Evolutionary conservation across 257 asterid species (phyloP).

Genomic region (Capsicum pubescens): DNA sequence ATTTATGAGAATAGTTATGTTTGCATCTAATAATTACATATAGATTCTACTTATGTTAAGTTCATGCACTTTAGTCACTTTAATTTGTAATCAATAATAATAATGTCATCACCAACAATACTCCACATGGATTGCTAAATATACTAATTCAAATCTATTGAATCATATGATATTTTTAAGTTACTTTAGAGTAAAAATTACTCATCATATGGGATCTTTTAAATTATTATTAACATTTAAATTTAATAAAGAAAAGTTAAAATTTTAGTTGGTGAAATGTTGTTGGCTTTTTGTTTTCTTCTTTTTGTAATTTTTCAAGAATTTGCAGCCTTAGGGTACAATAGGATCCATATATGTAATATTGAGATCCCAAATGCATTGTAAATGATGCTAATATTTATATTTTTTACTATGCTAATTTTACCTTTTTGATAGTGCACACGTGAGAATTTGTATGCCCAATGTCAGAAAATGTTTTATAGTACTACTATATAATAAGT

Average conservation of each 20-base stretch:
- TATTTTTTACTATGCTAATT: background rate
- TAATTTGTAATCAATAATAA: background rate
- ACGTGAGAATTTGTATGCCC: slow-evolving; percentile 22
- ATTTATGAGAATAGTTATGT: slow-evolving; percentile 33
- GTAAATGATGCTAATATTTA: background rate
- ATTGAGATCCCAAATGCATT: slow-evolving; percentile 21
- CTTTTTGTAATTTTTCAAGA: slow-evolving; percentile 14
- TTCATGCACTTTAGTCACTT: background rate
- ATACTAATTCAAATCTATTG: too few species aligned
- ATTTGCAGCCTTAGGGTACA: slow-evolving; percentile 19
- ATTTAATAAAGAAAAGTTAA: too few species aligned
- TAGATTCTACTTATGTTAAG: too few species aligned
- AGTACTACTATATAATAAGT: too few species aligned
- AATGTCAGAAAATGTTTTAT: slow-evolving; percentile 18
- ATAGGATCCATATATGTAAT: background rate
- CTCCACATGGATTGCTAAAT: too few species aligned
- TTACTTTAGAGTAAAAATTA: too few species aligned
- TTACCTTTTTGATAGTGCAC: background rate
- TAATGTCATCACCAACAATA: too few species aligned
- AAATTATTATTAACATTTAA: too few species aligned
- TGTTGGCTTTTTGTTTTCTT: background rate
- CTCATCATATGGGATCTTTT: too few species aligned
- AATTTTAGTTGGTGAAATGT: too few species aligned
- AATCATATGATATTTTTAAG: too few species aligned
- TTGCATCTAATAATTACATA: background rate